phyloP scores from a whole-genome alignment of 2,329 filamentous ascomycete genomes.

The Tolypocladium endophyticum region DNA sequence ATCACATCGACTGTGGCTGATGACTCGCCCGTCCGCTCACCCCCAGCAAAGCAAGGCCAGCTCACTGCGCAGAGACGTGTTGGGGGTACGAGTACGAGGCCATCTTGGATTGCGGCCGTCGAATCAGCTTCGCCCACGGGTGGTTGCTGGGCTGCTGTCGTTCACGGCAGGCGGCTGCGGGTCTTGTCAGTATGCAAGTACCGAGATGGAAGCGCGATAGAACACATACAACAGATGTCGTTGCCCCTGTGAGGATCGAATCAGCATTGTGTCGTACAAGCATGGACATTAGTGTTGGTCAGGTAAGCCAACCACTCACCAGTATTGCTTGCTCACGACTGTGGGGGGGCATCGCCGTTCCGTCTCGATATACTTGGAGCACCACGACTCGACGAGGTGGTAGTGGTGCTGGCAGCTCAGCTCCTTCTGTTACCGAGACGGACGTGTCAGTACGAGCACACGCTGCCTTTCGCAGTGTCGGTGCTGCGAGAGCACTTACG shows the following conservation, averaged over 20 bases:
- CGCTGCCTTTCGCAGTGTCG: background rate
- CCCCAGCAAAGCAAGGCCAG: background rate
- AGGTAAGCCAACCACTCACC: slow-evolving; percentile 17
- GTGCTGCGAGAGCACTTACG: slow-evolving; percentile 15
- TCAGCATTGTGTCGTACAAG: slow-evolving; percentile 11
- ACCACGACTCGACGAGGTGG: slow-evolving; percentile 37
- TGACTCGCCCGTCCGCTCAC: background rate
- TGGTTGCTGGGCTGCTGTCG: slow-evolving; percentile 26
- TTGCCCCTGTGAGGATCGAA: slow-evolving; percentile 23
- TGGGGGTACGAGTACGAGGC: slow-evolving; percentile 12
- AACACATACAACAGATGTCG: slow-evolving; percentile 32
- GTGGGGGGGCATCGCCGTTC: slow-evolving; percentile 30
- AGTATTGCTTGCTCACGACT: slow-evolving; percentile 34
- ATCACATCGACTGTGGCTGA: background rate
- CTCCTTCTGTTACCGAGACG: slow-evolving; percentile 28
- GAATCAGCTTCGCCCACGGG: slow-evolving; percentile 27
- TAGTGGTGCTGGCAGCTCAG: slow-evolving; percentile 41
- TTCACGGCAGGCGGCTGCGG: slow-evolving; percentile 26
- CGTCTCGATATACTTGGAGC: slow-evolving; percentile 32
- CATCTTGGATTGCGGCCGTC: slow-evolving; percentile 18
- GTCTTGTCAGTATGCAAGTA: slow-evolving; percentile 8
- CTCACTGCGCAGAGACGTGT: slow-evolving; percentile 17
- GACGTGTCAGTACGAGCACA: background rate
- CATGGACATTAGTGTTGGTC: background rate
- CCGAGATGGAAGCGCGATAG: background rate